These are phyloP conservation scores for Lipomyces kockii DNA, from an alignment of 805 yeast genomes.

Conservation along the genomic window DNA sequence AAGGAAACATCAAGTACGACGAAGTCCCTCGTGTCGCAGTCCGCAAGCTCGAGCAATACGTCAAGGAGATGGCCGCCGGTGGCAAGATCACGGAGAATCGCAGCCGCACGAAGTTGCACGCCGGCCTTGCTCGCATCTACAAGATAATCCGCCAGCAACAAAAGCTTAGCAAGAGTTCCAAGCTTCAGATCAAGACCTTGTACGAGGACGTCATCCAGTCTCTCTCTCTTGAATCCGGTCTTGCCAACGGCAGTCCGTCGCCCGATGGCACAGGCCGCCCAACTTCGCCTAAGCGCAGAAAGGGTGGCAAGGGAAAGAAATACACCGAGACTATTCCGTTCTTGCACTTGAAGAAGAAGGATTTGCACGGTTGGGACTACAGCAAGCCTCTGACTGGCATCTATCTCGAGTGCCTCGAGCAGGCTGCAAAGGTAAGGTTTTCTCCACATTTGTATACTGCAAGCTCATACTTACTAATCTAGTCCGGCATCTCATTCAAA, in stretches of 20 bases:
- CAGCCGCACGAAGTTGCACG: conserved; percentile 60
- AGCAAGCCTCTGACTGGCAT: conserved; percentile 75
- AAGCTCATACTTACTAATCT: background rate
- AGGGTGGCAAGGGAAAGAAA: conserved; percentile 38
- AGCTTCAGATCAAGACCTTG: conserved; percentile 37
- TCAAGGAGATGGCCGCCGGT: conserved; percentile 95
- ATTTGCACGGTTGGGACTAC: conserved; percentile 80
- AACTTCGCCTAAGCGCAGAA: conserved; percentile 36
- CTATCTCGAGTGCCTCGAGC: conserved; percentile 88
- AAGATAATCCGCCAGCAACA: conserved; percentile 76
- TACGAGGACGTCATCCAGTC: conserved; percentile 44
- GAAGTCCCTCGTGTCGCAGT: conserved; percentile 89
- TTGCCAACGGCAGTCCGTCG: conserved; percentile 20
- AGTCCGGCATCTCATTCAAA: conserved; percentile 81
- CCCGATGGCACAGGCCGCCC: conserved; percentile 35
- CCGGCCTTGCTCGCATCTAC: conserved; percentile 78
- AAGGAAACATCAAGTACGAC: conserved; percentile 82
- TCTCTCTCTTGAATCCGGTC: conserved; percentile 35
- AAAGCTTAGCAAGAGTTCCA: conserved; percentile 60
- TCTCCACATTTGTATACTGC: background rate
- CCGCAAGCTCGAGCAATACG: conserved; percentile 93
- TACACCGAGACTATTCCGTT: conserved; percentile 81
- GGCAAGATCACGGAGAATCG: conserved; percentile 74
- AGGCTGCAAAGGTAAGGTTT: conserved; percentile 71
- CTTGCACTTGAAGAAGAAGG: conserved; percentile 86